Evolutionary conservation across 768 basidiomycete species (phyloP).

Genomic region (Rhodotorula toruloides): DNA sequence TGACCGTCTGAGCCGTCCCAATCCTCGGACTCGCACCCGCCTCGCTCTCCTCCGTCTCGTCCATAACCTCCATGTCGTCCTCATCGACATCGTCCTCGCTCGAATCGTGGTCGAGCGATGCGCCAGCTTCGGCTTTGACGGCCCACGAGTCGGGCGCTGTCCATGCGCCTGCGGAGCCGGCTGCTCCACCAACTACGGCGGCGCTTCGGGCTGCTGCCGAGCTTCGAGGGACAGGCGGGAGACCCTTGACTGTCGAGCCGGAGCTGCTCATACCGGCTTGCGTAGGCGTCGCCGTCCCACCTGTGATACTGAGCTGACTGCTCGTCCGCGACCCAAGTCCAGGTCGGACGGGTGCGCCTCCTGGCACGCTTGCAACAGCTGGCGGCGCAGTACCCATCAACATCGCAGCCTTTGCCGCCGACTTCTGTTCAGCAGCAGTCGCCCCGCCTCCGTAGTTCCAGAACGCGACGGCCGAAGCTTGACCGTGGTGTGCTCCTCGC

Average conservation of each 20-base stretch:
- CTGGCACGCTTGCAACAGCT: neutral
- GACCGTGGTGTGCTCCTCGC: neutral
- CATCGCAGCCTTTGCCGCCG: neutral
- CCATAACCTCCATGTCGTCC: slow-evolving; percentile 39
- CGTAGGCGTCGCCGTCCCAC: neutral
- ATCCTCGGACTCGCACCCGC: slow-evolving; percentile 11
- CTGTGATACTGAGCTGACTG: neutral
- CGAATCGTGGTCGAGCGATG: slow-evolving; percentile 32
- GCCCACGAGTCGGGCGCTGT: slow-evolving; percentile 52
- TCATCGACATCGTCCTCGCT: slow-evolving; percentile 40
- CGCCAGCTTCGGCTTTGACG: slow-evolving; percentile 47
- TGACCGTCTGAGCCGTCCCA: no score
- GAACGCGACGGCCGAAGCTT: neutral
- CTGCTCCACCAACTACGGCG: neutral
- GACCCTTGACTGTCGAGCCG: no score
- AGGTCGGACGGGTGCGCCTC: neutral
- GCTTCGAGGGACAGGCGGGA: no score
- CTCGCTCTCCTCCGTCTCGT: slow-evolving; percentile 35
- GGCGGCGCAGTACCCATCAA: neutral
- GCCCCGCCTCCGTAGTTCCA: neutral
- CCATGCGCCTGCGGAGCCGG: slow-evolving; percentile 30
- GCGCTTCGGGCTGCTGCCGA: neutral
- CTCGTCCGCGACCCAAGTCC: slow-evolving; percentile 2
- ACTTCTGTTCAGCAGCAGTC: neutral
- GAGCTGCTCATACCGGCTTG: neutral